phyloP scores from a whole-genome alignment of 257 asterid genomes.

The Penstemon barbatus region DNA sequence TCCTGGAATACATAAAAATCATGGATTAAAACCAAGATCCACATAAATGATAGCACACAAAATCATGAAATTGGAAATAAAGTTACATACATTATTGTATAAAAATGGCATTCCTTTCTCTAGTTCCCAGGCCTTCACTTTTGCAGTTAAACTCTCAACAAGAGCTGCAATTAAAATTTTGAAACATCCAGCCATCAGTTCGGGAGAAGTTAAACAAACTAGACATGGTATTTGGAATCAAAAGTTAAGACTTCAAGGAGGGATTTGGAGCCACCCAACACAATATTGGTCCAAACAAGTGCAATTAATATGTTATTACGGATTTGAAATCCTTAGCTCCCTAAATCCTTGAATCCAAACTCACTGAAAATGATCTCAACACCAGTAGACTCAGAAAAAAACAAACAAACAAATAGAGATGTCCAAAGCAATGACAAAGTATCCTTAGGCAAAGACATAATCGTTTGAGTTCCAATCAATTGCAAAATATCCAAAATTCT shows the following conservation, averaged over 20 bases:
- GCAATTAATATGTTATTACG: neutral
- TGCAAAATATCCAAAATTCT: too few relatives aligned
- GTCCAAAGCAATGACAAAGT: too few relatives aligned
- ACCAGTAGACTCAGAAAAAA: neutral
- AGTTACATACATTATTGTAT: conserved; percentile 51
- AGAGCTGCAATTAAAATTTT: conserved; percentile 52
- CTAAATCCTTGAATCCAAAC: too few relatives aligned
- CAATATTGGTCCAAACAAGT: neutral
- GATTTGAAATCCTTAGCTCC: neutral
- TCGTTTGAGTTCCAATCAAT: too few relatives aligned
- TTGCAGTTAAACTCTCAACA: conserved; percentile 57
- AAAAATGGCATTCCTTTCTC: conserved; percentile 69
- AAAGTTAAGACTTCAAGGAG: neutral
- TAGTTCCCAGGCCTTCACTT: conserved; percentile 71
- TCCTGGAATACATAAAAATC: conserved; percentile 38
- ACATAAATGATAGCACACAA: conserved; percentile 11
- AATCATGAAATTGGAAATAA: conserved; percentile 4
- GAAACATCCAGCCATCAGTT: conserved; percentile 14
- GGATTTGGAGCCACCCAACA: neutral
- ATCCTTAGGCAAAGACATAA: too few relatives aligned
- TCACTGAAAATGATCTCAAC: neutral
- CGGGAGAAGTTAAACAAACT: too few relatives aligned
- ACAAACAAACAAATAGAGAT: too few relatives aligned
- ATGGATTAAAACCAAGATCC: conserved; percentile 5
- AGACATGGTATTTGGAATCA: neutral